phyloP scores from a whole-genome alignment of 768 basidiomycete genomes.

The Phlebiopsis gigantea region DNA sequence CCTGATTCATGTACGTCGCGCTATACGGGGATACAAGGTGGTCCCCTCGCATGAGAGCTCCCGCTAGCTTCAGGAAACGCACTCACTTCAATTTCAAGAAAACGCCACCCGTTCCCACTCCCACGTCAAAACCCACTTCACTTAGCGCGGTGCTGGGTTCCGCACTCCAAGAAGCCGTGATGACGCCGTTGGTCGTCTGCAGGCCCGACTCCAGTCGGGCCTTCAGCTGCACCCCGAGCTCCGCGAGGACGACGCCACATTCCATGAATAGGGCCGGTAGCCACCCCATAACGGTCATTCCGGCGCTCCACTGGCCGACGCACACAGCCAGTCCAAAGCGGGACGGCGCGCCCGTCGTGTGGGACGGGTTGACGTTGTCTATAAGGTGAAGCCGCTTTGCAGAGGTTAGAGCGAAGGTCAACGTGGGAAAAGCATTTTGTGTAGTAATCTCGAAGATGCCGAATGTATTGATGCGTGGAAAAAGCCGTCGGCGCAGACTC shows the following conservation, averaged over 20 bases:
- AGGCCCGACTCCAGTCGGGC: conserved; percentile 34
- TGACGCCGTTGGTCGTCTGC: conserved; percentile 22
- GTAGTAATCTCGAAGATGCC: conserved; percentile 40
- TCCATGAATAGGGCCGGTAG: conserved; percentile 47
- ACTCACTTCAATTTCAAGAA: conserved; percentile 54
- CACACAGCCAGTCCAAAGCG: conserved; percentile 45
- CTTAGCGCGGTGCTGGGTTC: conserved; percentile 13
- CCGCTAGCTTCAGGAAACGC: conserved; percentile 2
- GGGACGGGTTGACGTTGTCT: conserved; percentile 13
- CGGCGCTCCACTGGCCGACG: conserved; percentile 41
- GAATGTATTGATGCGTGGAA: conserved; percentile 39
- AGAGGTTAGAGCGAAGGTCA: conserved; percentile 33
- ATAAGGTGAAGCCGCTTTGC: conserved; percentile 27
- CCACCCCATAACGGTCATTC: conserved; percentile 42
- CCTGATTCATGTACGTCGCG: conserved; percentile 50
- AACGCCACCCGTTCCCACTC: conserved; percentile 36
- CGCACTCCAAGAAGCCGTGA: not conserved
- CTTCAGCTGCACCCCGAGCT: conserved; percentile 51
- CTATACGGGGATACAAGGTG: not conserved
- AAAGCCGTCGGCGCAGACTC: conserved; percentile 46
- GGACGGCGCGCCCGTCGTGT: conserved; percentile 31
- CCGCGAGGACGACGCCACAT: conserved; percentile 45
- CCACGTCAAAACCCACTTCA: conserved; percentile 39
- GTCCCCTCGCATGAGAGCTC: not conserved
- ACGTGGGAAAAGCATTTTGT: conserved; percentile 33